Conservation (phyloP, 805 yeast genomes). For the Torulaspora indica region DNA sequence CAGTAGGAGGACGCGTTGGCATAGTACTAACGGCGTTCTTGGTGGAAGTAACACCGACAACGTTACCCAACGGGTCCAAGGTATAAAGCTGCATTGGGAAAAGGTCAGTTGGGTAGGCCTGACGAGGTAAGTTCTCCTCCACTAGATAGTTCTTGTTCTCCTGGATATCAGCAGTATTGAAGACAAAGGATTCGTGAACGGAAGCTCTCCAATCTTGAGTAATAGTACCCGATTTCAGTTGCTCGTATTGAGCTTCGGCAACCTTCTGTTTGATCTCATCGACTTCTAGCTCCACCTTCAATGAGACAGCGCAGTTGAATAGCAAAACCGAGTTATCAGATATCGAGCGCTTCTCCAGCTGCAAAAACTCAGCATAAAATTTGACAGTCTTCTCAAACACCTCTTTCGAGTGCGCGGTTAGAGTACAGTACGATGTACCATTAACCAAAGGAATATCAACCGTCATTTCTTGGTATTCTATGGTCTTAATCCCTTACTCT, state of each 20-base stretch:
- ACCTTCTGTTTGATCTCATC: constrained; percentile 14
- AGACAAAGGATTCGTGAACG: constrained; percentile 37
- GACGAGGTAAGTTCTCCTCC: constrained; percentile 38
- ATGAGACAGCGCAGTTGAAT: constrained; percentile 24
- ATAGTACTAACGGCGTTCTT: constrained; percentile 48
- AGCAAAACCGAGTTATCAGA: constrained; percentile 11
- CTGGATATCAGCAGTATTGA: constrained; percentile 29
- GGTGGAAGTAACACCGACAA: constrained; percentile 69
- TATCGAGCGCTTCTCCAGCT: constrained; percentile 14
- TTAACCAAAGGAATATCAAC: constrained; percentile 38
- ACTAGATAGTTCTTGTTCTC: constrained; percentile 24
- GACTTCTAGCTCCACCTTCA: constrained; percentile 29
- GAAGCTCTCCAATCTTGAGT: constrained; percentile 47
- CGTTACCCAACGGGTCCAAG: constrained; percentile 74
- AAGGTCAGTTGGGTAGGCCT: constrained; percentile 62
- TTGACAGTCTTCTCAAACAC: constrained; percentile 45
- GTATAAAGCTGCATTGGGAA: constrained; percentile 69
- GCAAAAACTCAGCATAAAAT: constrained; percentile 43
- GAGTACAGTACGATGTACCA: constrained; percentile 49
- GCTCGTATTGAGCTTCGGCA: constrained; percentile 8
- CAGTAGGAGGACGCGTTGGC: constrained; percentile 21
- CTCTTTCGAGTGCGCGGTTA: constrained; percentile 47
- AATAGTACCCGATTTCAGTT: constrained; percentile 7
- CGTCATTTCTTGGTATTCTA: constrained; percentile 15
- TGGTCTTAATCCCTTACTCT: constrained; percentile 4